Evolutionary conservation across 495 filamentous ascomycete species (phyloP), one percentile per base, ranked within the genome.

Genomic region (Annulohypoxylon bovei): DNA sequence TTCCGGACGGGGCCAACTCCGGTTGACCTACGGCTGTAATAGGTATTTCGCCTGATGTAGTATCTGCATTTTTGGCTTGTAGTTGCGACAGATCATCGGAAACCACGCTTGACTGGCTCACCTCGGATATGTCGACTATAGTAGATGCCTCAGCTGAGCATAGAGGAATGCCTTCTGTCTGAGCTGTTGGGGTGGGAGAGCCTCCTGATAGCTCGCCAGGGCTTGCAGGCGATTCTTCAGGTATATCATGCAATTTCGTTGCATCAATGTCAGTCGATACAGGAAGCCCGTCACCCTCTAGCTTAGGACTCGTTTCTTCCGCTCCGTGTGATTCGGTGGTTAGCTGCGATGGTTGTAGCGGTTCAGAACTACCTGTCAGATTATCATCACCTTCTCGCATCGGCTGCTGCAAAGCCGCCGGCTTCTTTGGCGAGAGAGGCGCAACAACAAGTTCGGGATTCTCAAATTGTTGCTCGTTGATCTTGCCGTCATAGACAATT

Each of bases 361-460:
- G 23, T 9, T 60, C 39, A 0, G 49, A 58, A 39, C 9, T 18
- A 32, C 9, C 33, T 14, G 32, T 9, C n/a, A 42, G 30, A 9
- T 0, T 16, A 55, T 25, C 39, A 25, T 25, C 25, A 4, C 56
- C 44, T 22, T 54, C 22, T 16, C 40, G 39, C 2, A 6, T 18
- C 11, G 22, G 9, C 16, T 47, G 42, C 35, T 62, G 70, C 14
- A 60, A 50, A 28, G 67, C 32, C 30, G 68, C 44, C 53, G 78
- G 72, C 70, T 85, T 85, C 42, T 77, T 80, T 0, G 84, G 84
- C 5, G 86, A 86, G 11, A 87, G 76, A 9, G 84, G 86, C 11
- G 78, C 74, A n/a, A 84, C 81, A 0, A 82, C 70, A 32, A 87
- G 71, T 20, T 84, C 81, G 18, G 77, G 76, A 12, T 84, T 82